Percentiles rank a stretch among this genome's conserved stretches.
Conservation (phyloP, 2,329 filamentous ascomycete genomes). For the Fusarium sp. region DNA sequence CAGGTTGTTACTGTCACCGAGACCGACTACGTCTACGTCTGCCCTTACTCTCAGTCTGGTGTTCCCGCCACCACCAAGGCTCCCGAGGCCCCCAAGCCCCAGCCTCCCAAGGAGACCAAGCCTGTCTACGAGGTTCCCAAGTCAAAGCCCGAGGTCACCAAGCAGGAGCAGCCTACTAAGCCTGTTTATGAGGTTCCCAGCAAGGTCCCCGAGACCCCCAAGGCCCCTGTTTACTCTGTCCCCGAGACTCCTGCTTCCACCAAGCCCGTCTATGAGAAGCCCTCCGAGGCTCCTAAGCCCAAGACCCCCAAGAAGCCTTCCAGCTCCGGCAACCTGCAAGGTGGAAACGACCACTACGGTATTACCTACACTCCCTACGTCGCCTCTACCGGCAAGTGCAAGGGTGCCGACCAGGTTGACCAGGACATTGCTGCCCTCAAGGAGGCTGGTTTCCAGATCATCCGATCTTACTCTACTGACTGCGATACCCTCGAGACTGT, state of each 20-base stretch:
- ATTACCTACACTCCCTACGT: constrained; percentile 85
- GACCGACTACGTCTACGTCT: constrained; percentile 74
- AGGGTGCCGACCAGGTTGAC: constrained; percentile 65
- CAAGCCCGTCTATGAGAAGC: constrained; percentile 19
- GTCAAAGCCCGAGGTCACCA: constrained; percentile 34
- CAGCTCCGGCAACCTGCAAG: constrained; percentile 47
- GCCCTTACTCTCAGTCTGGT: constrained; percentile 68
- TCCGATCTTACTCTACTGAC: constrained; percentile 93
- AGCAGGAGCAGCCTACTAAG: constrained; percentile 25
- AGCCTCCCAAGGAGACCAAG: constrained; percentile 36
- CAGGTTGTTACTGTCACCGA: constrained; percentile 74
- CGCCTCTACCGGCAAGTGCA: constrained; percentile 67
- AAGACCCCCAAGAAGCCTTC: constrained; percentile 37
- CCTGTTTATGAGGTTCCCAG: constrained; percentile 21
- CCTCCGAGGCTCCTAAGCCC: constrained; percentile 39
- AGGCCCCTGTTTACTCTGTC: constrained; percentile 10
- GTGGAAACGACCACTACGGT: constrained; percentile 68
- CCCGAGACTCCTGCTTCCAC: constrained; percentile 18
- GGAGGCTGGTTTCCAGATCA: constrained; percentile 70
- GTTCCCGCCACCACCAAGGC: constrained; percentile 41
- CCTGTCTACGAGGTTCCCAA: constrained; percentile 26
- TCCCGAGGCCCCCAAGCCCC: constrained; percentile 30
- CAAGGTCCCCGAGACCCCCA: constrained; percentile 12
- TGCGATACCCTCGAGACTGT: constrained; percentile 83
- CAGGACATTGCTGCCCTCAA: constrained; percentile 71